Evolutionary conservation across 371 early-diverging fungal species (phyloP).

Genomic region (Blakeslea trispora): DNA sequence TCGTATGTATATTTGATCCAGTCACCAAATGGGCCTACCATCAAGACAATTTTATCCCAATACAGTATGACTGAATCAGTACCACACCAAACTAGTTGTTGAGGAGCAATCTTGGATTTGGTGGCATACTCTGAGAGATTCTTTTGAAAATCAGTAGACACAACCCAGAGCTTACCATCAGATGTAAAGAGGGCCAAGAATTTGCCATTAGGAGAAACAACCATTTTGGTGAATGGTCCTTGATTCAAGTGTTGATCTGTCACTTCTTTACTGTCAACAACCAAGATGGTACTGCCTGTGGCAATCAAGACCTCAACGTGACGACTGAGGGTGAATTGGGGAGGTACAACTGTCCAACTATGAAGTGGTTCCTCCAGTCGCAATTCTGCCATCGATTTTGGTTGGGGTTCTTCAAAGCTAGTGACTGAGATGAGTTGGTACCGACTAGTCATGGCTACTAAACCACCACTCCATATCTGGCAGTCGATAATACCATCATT

Average conservation of each 20-base stretch:
- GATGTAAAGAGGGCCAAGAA: constrained; percentile 83
- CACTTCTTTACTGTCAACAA: constrained; percentile 78
- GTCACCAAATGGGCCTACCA: constrained; percentile 95
- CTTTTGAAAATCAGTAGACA: constrained; percentile 93
- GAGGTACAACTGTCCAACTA: constrained; percentile 90
- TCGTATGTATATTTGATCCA: constrained; percentile 84
- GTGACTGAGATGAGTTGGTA: constrained; percentile 80
- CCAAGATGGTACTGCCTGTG: constrained; percentile 73
- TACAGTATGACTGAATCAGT: constrained; percentile 89
- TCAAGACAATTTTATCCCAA: constrained; percentile 79
- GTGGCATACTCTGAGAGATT: constrained; percentile 86
- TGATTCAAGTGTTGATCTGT: constrained; percentile 88
- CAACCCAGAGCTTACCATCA: constrained; percentile 88
- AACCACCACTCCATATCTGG: constrained; percentile 84
- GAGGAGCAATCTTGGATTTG: constrained; percentile 65
- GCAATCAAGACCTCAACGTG: constrained; percentile 90
- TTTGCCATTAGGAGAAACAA: constrained; percentile 92
- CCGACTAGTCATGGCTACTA: constrained; percentile 88
- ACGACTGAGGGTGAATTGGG: constrained; percentile 82
- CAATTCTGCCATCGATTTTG: constrained; percentile 76
- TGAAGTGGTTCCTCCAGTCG: constrained; percentile 70
- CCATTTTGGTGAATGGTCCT: constrained; percentile 89
- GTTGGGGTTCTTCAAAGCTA: constrained; percentile 85
- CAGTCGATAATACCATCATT: constrained; percentile 81
- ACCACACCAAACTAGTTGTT: constrained; percentile 96